phyloP scores from a whole-genome alignment of 306 rosid genomes.

The Medicago truncatula region MtrunA17r5.0-ANR NC_053048.1:47541501-47542000 shows the following conservation, averaged over 20 bases:
- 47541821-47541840: neutral
- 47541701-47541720: slow-evolving; percentile 81
- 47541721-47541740: slow-evolving; percentile 62
- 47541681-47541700: slow-evolving; percentile 48
- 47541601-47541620: slow-evolving; percentile 50
- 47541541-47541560: slow-evolving; percentile 47
- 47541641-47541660: slow-evolving; percentile 57
- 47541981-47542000: no score
- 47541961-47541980: no score
- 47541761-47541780: neutral
- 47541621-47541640: slow-evolving; percentile 53
- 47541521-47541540: slow-evolving; percentile 42
- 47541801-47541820: neutral
- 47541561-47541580: slow-evolving; percentile 34
- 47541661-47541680: slow-evolving; percentile 50
- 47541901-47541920: neutral
- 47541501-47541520: slow-evolving; percentile 72
- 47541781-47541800: slow-evolving; percentile 23
- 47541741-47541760: slow-evolving; percentile 48
- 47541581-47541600: slow-evolving; percentile 40
- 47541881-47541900: neutral
- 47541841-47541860: neutral
- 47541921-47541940: no score
- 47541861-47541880: neutral
- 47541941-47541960: no score